Base-by-base conservation (phyloP, 495 filamentous ascomycete genomes). In the Cairneyella variabilis region DNA sequence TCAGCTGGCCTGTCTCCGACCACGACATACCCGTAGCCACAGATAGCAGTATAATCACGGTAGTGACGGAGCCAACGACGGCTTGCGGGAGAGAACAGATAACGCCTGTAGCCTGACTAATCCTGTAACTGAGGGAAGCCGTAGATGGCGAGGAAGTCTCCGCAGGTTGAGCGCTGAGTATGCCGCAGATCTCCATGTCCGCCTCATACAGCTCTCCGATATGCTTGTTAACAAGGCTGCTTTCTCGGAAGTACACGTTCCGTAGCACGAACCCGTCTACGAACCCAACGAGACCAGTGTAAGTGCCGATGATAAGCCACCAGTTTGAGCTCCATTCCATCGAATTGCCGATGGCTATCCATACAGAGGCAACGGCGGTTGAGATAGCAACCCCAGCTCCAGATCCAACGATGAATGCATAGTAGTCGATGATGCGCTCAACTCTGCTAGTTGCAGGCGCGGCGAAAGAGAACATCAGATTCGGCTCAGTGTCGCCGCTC, bases 251-350 rank as follows among this genome's bases (percentile, higher is more conserved):
- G 53, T 72, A 64, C 18, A 72, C 57, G 44, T 72, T 72, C 12
- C 67, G 63, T 12, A 70, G 53, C 9, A 69, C 66, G 38, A 72
- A 70, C 18, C 66, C 63, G 49, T 72, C 67, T 17, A 67, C 52
- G 32, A 72, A 59, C n/a, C 69, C 66, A 27, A 70, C 56, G 9
- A 72, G 60, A 3, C 69, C 69, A 0, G 69, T 65, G 48, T 69
- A 72, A 1, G 67, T 72, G 12, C 69, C 69, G 51, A 70, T 69
- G 34, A 70, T 54, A 0, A 72, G 60, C 66, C 66, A 70, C 69
- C 69, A 72, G 60, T 58, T 66, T 26, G 57, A 54, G 52, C 61
- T 59, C 44, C 61, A 69, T 0, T 61, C 25, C 27, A 69, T 56
- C 20, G 61, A 27, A 0, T 62, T 56, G 0, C 67, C 67, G 23